A percentile compares a stretch with the other conserved stretches of the same genome.
Evolutionary conservation across 2,329 filamentous ascomycete genomes (phyloP).

Genomic region (Arthrinium puccinioides): DNA sequence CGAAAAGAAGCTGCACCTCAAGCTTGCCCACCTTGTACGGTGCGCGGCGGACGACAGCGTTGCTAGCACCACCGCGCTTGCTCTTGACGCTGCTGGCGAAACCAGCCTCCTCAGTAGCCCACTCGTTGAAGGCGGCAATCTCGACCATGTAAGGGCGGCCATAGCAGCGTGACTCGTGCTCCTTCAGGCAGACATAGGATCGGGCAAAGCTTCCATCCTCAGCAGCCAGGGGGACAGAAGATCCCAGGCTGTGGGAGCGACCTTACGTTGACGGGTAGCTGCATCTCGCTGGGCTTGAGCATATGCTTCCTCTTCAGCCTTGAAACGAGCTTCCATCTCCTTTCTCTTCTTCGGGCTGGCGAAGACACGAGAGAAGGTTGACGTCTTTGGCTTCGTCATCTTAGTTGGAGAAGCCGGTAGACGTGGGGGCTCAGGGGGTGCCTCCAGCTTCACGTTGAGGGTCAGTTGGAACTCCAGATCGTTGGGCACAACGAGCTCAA

Average conservation of each 20-base stretch:
- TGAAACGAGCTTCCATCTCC: slow-evolving; percentile 79
- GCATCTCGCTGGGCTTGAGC: slow-evolving; percentile 59
- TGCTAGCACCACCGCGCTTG: slow-evolving; percentile 62
- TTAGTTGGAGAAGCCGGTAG: slow-evolving; percentile 55
- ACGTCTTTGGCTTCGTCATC: slow-evolving; percentile 64
- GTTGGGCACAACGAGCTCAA: slow-evolving; percentile 92
- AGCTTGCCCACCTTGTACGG: slow-evolving; percentile 97
- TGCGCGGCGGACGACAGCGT: slow-evolving; percentile 67
- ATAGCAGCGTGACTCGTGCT: slow-evolving; percentile 82
- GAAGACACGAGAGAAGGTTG: slow-evolving; percentile 85
- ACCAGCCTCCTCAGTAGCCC: slow-evolving; percentile 79
- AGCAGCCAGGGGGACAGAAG: slow-evolving; percentile 79
- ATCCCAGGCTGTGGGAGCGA: slow-evolving; percentile 73
- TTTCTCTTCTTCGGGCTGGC: slow-evolving; percentile 95
- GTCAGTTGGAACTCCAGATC: slow-evolving; percentile 99
- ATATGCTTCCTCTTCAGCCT: slow-evolving; percentile 72
- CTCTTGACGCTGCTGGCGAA: slow-evolving; percentile 86
- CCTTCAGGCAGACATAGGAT: slow-evolving; percentile 87
- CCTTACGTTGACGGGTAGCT: slow-evolving; percentile 52
- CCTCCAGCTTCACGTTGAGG: slow-evolving; percentile 87
- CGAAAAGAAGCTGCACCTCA: slow-evolving; percentile 87
- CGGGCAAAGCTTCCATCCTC: slow-evolving; percentile 91
- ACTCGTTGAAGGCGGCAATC: slow-evolving; percentile 96
- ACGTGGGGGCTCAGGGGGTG: slow-evolving; percentile 54
- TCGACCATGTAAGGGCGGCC: slow-evolving; percentile 84